Evolutionary conservation across 371 early-diverging fungal genomes (phyloP), one percentile per base, ranked within the genome.

Genomic region (Sporodiniella umbellata): DNA sequence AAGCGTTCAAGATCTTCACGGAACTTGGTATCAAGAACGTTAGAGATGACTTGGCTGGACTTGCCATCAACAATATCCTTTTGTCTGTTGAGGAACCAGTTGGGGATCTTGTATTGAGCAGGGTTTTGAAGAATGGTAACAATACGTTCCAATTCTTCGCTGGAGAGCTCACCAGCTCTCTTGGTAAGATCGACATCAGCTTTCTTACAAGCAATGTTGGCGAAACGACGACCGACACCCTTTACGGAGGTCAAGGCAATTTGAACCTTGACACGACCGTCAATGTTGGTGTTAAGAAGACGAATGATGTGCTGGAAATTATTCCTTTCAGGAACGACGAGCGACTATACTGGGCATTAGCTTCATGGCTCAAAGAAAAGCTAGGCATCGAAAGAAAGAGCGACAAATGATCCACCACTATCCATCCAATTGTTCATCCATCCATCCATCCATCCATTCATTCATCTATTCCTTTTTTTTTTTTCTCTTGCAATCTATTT

Each of bases 231-330:
- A 81, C 99, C 99, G 57, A 98, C 90, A 87, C 99, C 99, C 87
- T 92, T 93, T 80, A 99, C 97, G 74, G 87, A 79, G 58, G 98
- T 98, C 74, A 99, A 78, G 66, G 99, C 97, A 81, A 88, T 94
- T 81, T 90, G 87, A 70, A 96, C 84, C 81, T 94, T 96, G 67
- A 84, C 84, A 75, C 90, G 92, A 65, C 99, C 99, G 75, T 99
- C 94, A 71, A 99, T 89, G 87, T 99, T 99, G 75, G 99, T 99
- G 90, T 99, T 99, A 71, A 95, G 92, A 60, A 99, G 87, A 96
- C 99, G 99, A 68, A 98, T 83, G 82, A 99, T 99, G 87, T 94
- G 93, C 81, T 96, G 98, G 86, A 99, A 95, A 69, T 58, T 42
- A 38, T 80, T 84, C 83, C 87, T 85, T 67, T 89, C 91, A 53